phyloP scores from a whole-genome alignment of 106 monocot genomes.

The Platanthera zijinensis region DNA sequence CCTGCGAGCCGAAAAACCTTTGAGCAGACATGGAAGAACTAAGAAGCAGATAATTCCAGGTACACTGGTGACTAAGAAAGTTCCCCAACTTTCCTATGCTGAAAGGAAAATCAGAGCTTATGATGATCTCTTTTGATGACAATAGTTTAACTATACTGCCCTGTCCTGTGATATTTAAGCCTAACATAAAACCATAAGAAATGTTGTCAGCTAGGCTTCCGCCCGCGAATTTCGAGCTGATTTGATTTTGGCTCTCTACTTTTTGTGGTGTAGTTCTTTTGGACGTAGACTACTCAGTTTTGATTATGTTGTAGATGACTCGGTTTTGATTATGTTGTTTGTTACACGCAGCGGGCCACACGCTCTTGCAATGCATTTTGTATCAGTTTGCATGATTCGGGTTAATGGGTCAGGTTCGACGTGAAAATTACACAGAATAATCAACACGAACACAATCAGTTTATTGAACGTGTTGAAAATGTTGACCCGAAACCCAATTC shows the following conservation, averaged over 20 bases:
- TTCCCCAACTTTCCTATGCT: background rate
- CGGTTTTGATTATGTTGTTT: no score
- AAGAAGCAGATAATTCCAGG: conserved; percentile 9
- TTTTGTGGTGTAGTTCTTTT: background rate
- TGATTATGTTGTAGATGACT: no score
- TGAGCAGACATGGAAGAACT: conserved; percentile 3
- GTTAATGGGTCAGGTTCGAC: no score
- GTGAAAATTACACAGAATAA: no score
- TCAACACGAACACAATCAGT: no score
- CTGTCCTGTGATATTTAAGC: background rate
- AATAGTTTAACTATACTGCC: background rate
- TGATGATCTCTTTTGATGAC: conserved; percentile 4
- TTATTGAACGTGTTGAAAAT: no score
- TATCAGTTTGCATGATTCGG: no score
- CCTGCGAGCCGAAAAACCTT: background rate
- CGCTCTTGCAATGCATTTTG: no score
- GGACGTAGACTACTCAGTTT: background rate
- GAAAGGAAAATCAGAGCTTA: conserved; percentile 12
- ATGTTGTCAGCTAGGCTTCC: background rate
- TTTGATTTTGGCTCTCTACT: background rate
- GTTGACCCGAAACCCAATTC: no score
- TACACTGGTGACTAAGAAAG: background rate
- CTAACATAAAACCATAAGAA: background rate
- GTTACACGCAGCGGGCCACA: no score
- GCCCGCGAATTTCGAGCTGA: background rate